Conservation (phyloP, 2,329 filamentous ascomycete species). For the Epichloe hybrida region DNA sequence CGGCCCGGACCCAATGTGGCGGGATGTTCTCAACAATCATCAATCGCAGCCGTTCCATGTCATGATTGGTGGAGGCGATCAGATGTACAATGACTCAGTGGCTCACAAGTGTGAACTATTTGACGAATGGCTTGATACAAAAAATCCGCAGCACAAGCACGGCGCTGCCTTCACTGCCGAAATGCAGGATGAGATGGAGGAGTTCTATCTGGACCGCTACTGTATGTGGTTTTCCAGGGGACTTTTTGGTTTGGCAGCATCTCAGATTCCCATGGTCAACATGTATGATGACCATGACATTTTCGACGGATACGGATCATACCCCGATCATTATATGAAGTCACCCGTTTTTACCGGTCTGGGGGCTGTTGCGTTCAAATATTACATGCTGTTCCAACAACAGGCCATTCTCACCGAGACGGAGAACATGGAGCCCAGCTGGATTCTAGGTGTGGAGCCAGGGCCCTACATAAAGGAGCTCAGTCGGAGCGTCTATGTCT, state of each 20-base stretch:
- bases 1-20: conserved; percentile 92
- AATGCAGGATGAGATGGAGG: conserved; percentile 79
- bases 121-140: conserved; percentile 70
- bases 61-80: conserved; percentile 94
- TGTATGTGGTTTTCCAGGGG: conserved; percentile 97
- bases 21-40: conserved; percentile 85
- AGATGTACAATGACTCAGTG: conserved; percentile 87
- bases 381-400: conserved; percentile 97
- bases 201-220: conserved; percentile 80
- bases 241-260: conserved; percentile 79
- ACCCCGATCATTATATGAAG: conserved; percentile 82
- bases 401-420: conserved; percentile 76
- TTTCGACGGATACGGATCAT: conserved; percentile 86
- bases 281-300: conserved; percentile 95
- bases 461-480: conserved; percentile 84
- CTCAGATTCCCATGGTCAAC: conserved; percentile 96
- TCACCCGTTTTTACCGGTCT: conserved; percentile 81
- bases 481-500: conserved; percentile 77
- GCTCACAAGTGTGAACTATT: conserved; percentile 65
- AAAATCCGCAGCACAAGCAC: conserved; percentile 69
- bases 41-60: conserved; percentile 90
- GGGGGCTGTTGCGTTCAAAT: conserved; percentile 90
- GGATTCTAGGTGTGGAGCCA: conserved; percentile 65
- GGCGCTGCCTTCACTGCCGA: conserved; percentile 62
- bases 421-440: conserved; percentile 74